A percentile compares a stretch with the other conserved stretches of the same genome.
Evolutionary conservation across 495 filamentous ascomycete genomes (phyloP).

Genomic region (Aspergillus leporis): DNA sequence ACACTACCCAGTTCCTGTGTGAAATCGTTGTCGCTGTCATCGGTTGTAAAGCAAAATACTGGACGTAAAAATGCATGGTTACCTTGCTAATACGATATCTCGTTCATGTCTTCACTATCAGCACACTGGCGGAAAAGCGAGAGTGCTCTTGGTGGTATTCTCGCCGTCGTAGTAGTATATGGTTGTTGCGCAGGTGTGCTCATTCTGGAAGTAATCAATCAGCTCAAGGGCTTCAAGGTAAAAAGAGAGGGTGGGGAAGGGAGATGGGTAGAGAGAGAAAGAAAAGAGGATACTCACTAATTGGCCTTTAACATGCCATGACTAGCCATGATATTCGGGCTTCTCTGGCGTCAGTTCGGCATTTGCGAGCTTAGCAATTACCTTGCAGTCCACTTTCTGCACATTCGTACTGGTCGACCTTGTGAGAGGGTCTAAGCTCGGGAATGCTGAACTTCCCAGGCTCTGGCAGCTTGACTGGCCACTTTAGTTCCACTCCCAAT

Average conservation of each 20-base stretch:
- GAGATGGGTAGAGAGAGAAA: no score
- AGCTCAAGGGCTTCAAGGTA: not conserved
- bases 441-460: conserved; percentile 28
- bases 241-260: not conserved
- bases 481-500: conserved; percentile 14
- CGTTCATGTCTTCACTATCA: conserved; percentile 7
- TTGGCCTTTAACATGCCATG: conserved; percentile 57
- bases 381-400: conserved; percentile 46
- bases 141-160: conserved; percentile 57
- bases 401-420: conserved; percentile 28
- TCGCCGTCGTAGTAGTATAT: conserved; percentile 62
- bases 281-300: conserved; percentile 29
- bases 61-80: conserved; percentile 28
- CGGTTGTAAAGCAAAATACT: conserved; percentile 28
- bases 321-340: conserved; percentile 46
- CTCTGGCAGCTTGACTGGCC: conserved; percentile 32
- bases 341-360: conserved; percentile 61
- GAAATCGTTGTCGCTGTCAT: not conserved
- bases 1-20: conserved; percentile 42
- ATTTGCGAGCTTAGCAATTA: conserved; percentile 63
- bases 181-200: conserved; percentile 57
- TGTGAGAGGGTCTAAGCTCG: not conserved
- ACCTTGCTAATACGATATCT: conserved; percentile 28
- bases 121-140: conserved; percentile 52
- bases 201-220: conserved; percentile 36